These are phyloP conservation scores for Daldinia childiae DNA, from an alignment of 495 filamentous ascomycete species.

Conservation along the genomic window DNA sequence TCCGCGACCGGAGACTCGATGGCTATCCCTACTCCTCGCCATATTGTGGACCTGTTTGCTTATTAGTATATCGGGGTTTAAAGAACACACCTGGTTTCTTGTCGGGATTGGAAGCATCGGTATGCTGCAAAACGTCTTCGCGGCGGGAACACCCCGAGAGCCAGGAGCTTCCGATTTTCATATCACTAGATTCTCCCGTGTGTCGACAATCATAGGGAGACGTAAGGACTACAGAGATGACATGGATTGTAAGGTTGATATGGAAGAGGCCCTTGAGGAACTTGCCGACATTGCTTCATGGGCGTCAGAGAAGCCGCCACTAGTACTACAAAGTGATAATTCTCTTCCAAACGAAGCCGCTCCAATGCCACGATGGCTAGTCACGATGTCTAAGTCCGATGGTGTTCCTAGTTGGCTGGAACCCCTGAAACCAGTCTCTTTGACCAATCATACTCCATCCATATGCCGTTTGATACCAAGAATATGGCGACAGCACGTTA, in stretches of 20 bases:
- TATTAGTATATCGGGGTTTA: neutral
- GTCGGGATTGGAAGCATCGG: neutral
- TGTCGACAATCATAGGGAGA: neutral
- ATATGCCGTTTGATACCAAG: too few relatives aligned
- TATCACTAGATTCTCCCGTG: neutral
- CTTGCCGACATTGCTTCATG: too few relatives aligned
- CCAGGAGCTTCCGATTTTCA: neutral
- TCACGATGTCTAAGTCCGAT: too few relatives aligned
- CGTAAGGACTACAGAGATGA: neutral
- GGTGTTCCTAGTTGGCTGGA: too few relatives aligned
- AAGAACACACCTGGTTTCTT: neutral
- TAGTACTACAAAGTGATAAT: too few relatives aligned
- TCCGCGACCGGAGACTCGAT: neutral
- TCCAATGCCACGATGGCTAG: too few relatives aligned
- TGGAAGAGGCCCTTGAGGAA: neutral
- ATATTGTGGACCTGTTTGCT: neutral
- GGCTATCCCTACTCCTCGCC: neutral
- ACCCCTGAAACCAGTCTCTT: too few relatives aligned
- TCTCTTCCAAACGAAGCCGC: too few relatives aligned
- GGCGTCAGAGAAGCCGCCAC: too few relatives aligned
- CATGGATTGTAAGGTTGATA: neutral
- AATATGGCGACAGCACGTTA: too few relatives aligned
- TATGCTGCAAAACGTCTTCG: neutral
- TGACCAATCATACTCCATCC: too few relatives aligned
- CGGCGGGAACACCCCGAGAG: neutral